Base-by-base conservation (phyloP, 108 stramenopile genomes). In the Bacterosira constricta region DNA sequence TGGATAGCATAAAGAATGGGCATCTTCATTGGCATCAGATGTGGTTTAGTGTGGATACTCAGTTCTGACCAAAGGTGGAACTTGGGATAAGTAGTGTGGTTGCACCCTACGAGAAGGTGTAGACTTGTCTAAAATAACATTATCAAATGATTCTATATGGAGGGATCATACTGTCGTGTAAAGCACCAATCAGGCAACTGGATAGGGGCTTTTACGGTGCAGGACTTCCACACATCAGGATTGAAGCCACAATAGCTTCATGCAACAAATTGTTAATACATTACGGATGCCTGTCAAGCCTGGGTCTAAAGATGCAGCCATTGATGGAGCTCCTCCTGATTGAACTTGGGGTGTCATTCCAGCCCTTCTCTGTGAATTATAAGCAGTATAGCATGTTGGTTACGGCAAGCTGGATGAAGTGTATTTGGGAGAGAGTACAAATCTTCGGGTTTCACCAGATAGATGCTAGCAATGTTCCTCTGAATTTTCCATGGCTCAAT, bases 201-300 rank as follows among this genome's bases (percentile, higher is more conserved):
- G 57, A 30, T 6, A 49, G 26, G 0, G 69, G 58, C 13, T 50
- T 59, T 31, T 69, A 69, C 34, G 68, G 68, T 0, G 25, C 36
- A 1, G 69, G 69, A 0, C 46, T 45, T 18, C 57, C 57, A 9
- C 20, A 58, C 17, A 57, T 36, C 23, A 37, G 27, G 8, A 44
- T 67, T 0, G 66, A 54, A 30, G 53, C 52, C 26, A 29, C 59
- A 1, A 11, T 35, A 0, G 66, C 10, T 0, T 56, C 57, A 21
- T 8, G 45, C 0, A 21, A 29, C 8, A 69, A 69, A 21, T 29
- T 69, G 1, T 0, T 69, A 0, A 69, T 47, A 56, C 56, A 69
- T 31, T 69, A 58, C 30, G 68, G 68, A 7, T 58, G 68, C 20
- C 2, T 5, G 0, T 47, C 56, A 1, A 35, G 8, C 18, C 32